Conservation (phyloP, 352 stramenopile species). For the Phytophthora niederhauseri region DNA sequence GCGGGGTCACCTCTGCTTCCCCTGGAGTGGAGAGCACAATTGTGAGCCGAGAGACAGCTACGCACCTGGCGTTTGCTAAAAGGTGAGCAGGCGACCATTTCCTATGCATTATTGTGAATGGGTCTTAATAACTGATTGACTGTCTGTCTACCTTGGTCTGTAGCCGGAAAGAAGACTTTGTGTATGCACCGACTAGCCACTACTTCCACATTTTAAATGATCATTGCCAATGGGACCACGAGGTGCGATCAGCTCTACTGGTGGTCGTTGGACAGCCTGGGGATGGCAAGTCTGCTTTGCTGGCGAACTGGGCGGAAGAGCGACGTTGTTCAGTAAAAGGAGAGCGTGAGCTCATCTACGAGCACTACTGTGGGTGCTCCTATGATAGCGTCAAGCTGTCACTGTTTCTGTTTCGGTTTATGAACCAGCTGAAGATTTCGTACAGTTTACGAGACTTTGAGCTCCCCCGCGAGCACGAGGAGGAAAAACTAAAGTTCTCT, state of each 20-base stretch:
- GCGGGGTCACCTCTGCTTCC: constrained; percentile 8
- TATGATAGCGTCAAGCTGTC: constrained; percentile 88
- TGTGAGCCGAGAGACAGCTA: constrained; percentile 74
- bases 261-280: constrained; percentile 68
- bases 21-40: constrained; percentile 64
- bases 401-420: constrained; percentile 83
- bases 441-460: constrained; percentile 83
- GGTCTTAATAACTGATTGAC: background rate
- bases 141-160: background rate
- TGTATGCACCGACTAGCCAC: constrained; percentile 62
- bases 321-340: constrained; percentile 41
- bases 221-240: constrained; percentile 59
- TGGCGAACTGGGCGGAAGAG: constrained; percentile 72
- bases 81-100: constrained; percentile 36
- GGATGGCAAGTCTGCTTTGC: constrained; percentile 78
- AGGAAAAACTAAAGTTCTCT: constrained; percentile 89
- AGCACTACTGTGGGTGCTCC: constrained; percentile 82
- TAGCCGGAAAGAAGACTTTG: constrained; percentile 72
- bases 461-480: constrained; percentile 75
- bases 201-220: constrained; percentile 76
- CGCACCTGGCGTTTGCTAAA: constrained; percentile 71
- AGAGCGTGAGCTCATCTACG: constrained; percentile 72
- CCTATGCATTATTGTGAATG: background rate
- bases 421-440: constrained; percentile 77
- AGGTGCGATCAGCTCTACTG: constrained; percentile 50